Evolutionary conservation across 805 yeast genomes (phyloP).

Genomic region (Metschnikowia sp.): DNA sequence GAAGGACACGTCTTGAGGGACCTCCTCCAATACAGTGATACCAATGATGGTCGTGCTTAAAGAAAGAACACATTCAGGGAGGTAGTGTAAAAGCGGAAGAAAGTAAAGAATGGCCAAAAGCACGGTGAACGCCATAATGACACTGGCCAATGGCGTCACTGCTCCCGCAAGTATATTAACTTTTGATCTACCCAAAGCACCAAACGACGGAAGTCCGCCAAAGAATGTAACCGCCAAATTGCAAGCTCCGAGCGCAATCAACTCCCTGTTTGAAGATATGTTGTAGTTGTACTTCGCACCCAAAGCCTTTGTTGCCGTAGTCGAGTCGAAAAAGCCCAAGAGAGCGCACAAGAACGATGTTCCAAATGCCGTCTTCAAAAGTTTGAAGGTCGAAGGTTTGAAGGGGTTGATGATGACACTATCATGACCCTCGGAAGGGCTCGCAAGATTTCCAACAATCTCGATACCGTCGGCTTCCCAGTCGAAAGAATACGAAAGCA

Average conservation of each 20-base stretch:
- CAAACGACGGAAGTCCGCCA: conserved; percentile 35
- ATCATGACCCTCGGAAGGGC: neutral
- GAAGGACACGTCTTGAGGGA: conserved; percentile 45
- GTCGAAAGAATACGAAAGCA: conserved; percentile 21
- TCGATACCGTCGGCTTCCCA: conserved; percentile 29
- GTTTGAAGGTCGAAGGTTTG: conserved; percentile 14
- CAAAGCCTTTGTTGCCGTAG: conserved; percentile 33
- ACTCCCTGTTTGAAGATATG: conserved; percentile 31
- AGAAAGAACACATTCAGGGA: conserved; percentile 33
- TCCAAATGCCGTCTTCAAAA: conserved; percentile 24
- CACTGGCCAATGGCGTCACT: conserved; percentile 36
- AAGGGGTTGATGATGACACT: conserved; percentile 22
- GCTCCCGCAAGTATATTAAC: conserved; percentile 44
- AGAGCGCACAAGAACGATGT: conserved; percentile 33
- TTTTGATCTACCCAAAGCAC: conserved; percentile 36
- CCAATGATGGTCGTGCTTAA: conserved; percentile 42
- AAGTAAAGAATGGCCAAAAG: conserved; percentile 24
- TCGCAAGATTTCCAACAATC: conserved; percentile 26
- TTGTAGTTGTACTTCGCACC: conserved; percentile 31
- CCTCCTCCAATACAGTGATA: conserved; percentile 46
- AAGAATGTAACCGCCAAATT: conserved; percentile 27
- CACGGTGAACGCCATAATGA: conserved; percentile 30
- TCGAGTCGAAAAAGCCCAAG: conserved; percentile 34
- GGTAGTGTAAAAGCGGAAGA: conserved; percentile 24
- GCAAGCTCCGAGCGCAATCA: conserved; percentile 31